A percentile compares a stretch with the other conserved stretches of the same genome.
phyloP scores from a whole-genome alignment of 148 eudicot genomes.

The Cornus florida region DNA sequence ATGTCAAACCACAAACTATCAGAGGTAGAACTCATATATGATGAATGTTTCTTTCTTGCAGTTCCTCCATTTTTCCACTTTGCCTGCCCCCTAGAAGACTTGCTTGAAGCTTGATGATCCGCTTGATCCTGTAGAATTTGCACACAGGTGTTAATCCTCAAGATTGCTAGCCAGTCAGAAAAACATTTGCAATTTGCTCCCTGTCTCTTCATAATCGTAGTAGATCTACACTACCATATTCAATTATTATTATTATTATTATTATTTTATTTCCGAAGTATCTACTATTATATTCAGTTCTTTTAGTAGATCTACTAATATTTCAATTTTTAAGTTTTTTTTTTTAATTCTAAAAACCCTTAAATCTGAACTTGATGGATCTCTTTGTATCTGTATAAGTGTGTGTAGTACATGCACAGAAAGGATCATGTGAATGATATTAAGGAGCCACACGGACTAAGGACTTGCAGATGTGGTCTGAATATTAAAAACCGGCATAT shows the following conservation, averaged over 20 bases:
- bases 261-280: no score
- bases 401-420: background rate
- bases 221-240: background rate
- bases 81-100: slow-evolving; percentile 50
- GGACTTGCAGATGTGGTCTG: background rate
- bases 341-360: background rate
- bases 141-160: background rate
- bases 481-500: background rate
- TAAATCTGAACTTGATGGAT: background rate
- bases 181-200: slow-evolving; percentile 2
- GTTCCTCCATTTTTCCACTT: slow-evolving; percentile 50
- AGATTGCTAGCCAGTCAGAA: background rate
- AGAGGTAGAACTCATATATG: slow-evolving; percentile 46
- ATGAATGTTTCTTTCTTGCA: slow-evolving; percentile 38
- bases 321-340: background rate
- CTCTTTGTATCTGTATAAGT: background rate
- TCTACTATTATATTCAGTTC: no score
- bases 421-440: background rate
- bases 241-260: no score
- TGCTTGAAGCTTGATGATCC: slow-evolving; percentile 44
- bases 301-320: no score
- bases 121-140: slow-evolving; percentile 47
- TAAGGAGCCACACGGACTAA: background rate
- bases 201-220: background rate
- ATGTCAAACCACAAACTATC: slow-evolving; percentile 89